Base-by-base conservation (phyloP, 352 stramenopile species). In the Globisporangium barbulae region DNA sequence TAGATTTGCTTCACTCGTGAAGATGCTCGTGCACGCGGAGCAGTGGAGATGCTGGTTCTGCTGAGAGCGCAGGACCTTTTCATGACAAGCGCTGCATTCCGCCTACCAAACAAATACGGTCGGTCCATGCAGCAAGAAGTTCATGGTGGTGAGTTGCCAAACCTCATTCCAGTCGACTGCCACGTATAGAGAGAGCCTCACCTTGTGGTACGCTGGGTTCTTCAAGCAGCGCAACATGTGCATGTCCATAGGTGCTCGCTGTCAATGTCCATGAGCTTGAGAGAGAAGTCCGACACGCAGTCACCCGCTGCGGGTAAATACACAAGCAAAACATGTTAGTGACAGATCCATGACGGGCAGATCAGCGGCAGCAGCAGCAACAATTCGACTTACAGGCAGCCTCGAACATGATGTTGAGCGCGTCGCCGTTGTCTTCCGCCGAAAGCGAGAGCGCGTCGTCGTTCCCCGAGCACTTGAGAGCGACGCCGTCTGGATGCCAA, bases 231-330 rank as follows among this genome's bases (percentile, higher is more conserved):
- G 69, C 28, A 89, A 22, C 30, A 54, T 63, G 52, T 89, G 80
- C 1, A 89, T 56, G 25, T 81, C 69, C 41, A 71, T 62, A n/a
- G n/a, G 77, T 99, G 97, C 70, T 99, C 98, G 62, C 83, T 96
- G 73, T 99, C 97, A 88, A 99, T 99, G 75, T 99, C 97, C 97
- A 99, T 99, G 53, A 99, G 90, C 89, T 99, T 99, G 57, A 99
- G 85, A 72, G 98, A 98, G 72, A 98, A 98, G 64, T 98, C 94
- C 50, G 91, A 98, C 22, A 98, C 95, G 57, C 93, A 79, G 69
- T 98, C 93, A 53, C 94, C 87, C 22, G 90, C 81, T 92, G 47
- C 33, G 5, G 12, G 17, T 59, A 67, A 12, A 53, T 39, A 8
- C 12, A 76, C 15, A 37, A 12, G 17, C 2, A 25, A 5, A 54